Evolutionary conservation across 2,329 filamentous ascomycete species (phyloP), one percentile per base, ranked within the genome.

Genomic region (Myriosclerotinia scirpicola): DNA sequence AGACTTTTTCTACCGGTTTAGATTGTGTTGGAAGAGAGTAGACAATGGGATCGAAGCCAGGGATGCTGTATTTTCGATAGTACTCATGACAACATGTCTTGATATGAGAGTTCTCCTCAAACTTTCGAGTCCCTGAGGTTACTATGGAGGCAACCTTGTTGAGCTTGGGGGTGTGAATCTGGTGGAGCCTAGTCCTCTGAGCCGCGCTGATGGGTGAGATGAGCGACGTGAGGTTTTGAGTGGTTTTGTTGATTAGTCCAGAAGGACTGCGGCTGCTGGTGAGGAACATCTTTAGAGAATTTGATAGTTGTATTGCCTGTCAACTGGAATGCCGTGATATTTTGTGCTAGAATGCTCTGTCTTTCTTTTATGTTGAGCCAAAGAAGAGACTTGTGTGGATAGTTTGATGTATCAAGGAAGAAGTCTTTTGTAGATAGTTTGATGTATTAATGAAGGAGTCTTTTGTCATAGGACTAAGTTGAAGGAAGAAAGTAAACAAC

Each of bases 81-180:
- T 50, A 50, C 26, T 7, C 2, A 50, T 50, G 34, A 1, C 26
- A 50, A 8, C n/a, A 15, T 11, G 58, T 26, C 3, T 34, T 40
- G 4, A 61, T 38, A 1, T 26, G 5, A 7, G 58, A 50, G 14
- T 50, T 40, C 17, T 26, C 30, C 38, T 38, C 6, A 1, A 40
- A 38, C 12, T 8, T 15, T 14, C 30, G 11, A 22, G n/a, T 12
- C 34, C 12, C 53, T 22, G 14, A 1, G 5, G 4, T 22, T 5
- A 14, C 2, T 26, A 30, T 26, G 2, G n/a, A 4, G 5, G 5
- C 0, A 12, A 20, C 0, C 12, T 30, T 0, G 2, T 3, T 1
- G 14, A 12, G 1, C 11, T 50, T 38, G 14, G 20, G 14, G 22
- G 36, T 22, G 1, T 22, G 22, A 2, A 52, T 52, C 22, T 52